phyloP scores from a whole-genome alignment of 257 asterid genomes.

The Solanum chaucha region DNA sequence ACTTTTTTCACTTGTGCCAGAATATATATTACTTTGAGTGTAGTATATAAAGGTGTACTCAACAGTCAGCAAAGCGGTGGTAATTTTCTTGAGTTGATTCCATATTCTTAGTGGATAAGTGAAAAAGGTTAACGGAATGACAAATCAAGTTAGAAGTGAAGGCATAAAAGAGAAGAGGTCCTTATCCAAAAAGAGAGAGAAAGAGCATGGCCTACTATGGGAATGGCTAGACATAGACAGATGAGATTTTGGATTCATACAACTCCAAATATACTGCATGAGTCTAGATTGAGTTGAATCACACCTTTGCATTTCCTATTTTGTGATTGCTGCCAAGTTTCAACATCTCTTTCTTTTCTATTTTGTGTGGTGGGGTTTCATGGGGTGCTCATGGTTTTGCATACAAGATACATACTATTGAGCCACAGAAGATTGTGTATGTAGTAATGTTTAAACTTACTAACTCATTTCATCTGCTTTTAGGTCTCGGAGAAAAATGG shows the following conservation, averaged over 20 bases:
- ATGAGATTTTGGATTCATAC: neutral
- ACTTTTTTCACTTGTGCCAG: neutral
- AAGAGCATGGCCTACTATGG: neutral
- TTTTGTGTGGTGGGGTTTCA: neutral
- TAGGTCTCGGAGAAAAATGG: slow-evolving; percentile 43
- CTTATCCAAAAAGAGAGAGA: neutral
- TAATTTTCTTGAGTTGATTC: neutral
- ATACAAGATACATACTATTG: neutral
- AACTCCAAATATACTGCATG: neutral
- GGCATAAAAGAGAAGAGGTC: neutral
- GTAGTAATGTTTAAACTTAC: neutral
- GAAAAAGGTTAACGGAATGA: neutral
- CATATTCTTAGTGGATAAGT: neutral
- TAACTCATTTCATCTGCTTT: neutral
- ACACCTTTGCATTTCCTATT: neutral
- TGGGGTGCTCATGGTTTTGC: slow-evolving; percentile 3
- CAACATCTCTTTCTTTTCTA: neutral
- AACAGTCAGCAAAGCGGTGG: neutral
- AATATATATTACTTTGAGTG: neutral
- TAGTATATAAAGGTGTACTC: neutral
- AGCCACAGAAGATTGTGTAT: neutral
- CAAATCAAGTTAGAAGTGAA: neutral
- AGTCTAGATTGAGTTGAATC: neutral
- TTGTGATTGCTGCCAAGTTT: neutral
- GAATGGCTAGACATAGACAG: neutral